A percentile compares a stretch with the other conserved stretches of the same genome.
These are phyloP conservation scores for Dendrostoma leiphaemia DNA, from an alignment of 2,329 filamentous ascomycete species.

Conservation along the genomic window DNA sequence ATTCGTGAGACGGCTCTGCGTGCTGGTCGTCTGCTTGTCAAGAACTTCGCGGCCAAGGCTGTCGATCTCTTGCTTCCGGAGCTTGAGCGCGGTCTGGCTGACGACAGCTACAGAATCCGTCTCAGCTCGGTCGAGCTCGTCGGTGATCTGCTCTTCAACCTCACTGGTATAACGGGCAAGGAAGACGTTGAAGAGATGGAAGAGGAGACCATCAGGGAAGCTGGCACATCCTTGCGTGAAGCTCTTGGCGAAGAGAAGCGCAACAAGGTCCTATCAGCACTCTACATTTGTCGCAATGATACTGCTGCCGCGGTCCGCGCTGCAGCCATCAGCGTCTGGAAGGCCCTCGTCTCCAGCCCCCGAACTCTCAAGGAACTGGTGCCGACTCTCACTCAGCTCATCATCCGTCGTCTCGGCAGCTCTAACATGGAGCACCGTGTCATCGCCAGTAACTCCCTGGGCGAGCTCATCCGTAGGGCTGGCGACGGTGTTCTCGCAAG, in stretches of 20 bases:
- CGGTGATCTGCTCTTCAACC: slow-evolving; percentile 94
- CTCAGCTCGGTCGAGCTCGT: slow-evolving; percentile 97
- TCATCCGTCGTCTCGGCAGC: slow-evolving; percentile 90
- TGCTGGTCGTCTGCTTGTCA: slow-evolving; percentile 90
- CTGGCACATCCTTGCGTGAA: slow-evolving; percentile 89
- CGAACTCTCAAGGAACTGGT: slow-evolving; percentile 92
- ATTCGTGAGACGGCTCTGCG: slow-evolving; percentile 96
- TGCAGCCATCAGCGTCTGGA: slow-evolving; percentile 92
- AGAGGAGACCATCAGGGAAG: slow-evolving; percentile 73
- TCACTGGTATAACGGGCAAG: slow-evolving; percentile 86
- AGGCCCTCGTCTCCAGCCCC: slow-evolving; percentile 89
- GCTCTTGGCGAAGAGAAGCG: slow-evolving; percentile 93
- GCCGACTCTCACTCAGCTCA: slow-evolving; percentile 88
- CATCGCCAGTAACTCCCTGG: slow-evolving; percentile 94
- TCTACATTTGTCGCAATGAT: slow-evolving; percentile 97
- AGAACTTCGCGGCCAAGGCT: slow-evolving; percentile 94
- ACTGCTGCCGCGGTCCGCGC: slow-evolving; percentile 88
- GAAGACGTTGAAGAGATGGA: slow-evolving; percentile 78
- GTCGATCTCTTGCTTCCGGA: slow-evolving; percentile 94
- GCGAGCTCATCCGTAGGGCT: slow-evolving; percentile 94
- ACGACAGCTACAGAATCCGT: slow-evolving; percentile 95
- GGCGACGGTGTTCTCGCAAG: slow-evolving; percentile 89
- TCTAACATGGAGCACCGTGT: slow-evolving; percentile 98
- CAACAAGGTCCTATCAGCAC: slow-evolving; percentile 93
- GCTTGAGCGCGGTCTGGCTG: slow-evolving; percentile 92